Conservation (phyloP, 345 rosid genomes). For the Anacardium occidentale region DNA sequence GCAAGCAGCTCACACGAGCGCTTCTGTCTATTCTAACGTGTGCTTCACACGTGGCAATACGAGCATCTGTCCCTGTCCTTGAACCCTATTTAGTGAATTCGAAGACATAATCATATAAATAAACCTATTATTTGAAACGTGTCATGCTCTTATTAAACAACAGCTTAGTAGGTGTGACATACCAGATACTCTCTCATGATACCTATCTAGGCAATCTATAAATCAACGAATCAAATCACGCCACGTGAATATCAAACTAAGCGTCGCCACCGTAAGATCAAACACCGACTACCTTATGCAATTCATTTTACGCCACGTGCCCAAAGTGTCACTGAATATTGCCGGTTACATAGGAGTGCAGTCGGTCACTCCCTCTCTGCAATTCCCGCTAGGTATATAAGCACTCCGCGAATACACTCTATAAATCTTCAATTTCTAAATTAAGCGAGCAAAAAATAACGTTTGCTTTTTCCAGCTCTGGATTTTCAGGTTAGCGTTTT, state of each 20-base stretch:
- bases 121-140: background rate
- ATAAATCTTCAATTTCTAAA: constrained; percentile 17
- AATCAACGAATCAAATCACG: constrained; percentile 5
- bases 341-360: constrained; percentile 32
- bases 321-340: background rate
- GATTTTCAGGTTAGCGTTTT: constrained; percentile 40
- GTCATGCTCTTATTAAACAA: background rate
- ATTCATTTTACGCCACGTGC: constrained; percentile 31
- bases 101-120: background rate
- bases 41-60: constrained; percentile 22
- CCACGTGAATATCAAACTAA: constrained; percentile 22
- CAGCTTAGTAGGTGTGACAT: background rate
- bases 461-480: constrained; percentile 33
- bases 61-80: constrained; percentile 10
- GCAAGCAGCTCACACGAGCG: constrained; percentile 21
- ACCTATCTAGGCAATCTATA: constrained; percentile 20
- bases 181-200: background rate
- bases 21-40: background rate
- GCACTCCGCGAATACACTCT: too few relatives aligned
- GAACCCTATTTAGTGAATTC: background rate
- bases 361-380: constrained; percentile 37
- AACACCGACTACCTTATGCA: constrained; percentile 25
- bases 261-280: constrained; percentile 35
- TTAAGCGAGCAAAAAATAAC: constrained; percentile 28
- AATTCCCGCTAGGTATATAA: constrained; percentile 58